Evolutionary conservation across 768 basidiomycete genomes (phyloP).

Genomic region (Boletus huronensis): DNA sequence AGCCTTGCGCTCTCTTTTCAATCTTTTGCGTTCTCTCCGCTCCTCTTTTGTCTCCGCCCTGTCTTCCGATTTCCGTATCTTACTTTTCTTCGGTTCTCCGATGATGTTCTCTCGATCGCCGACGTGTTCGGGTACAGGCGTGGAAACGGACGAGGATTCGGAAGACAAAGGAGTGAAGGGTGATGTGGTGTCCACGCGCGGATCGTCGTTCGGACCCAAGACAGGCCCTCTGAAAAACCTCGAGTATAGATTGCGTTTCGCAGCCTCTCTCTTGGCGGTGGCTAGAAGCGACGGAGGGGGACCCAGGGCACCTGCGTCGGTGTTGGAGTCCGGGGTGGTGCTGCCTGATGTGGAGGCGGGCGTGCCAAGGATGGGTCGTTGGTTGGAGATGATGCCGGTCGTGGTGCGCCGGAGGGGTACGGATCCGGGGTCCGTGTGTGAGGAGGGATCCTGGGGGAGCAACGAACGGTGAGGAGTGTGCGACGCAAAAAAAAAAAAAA

Average conservation of each 20-base stretch:
- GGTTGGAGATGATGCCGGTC: slow-evolving; percentile 75
- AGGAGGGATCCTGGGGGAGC: slow-evolving; percentile 11
- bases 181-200: background rate
- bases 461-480: too few species aligned
- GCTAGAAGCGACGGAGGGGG: slow-evolving; percentile 54
- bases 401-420: slow-evolving; percentile 52
- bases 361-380: slow-evolving; percentile 52
- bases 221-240: slow-evolving; percentile 78
- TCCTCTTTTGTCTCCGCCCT: slow-evolving; percentile 14
- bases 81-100: background rate
- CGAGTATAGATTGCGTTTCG: slow-evolving; percentile 70
- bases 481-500: background rate
- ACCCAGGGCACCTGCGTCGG: background rate
- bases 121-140: background rate
- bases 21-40: slow-evolving; percentile 22
- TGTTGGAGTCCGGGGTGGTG: slow-evolving; percentile 35
- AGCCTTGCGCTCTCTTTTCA: slow-evolving; percentile 22
- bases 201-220: slow-evolving; percentile 44
- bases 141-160: background rate
- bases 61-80: slow-evolving; percentile 11
- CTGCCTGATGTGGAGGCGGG: slow-evolving; percentile 45
- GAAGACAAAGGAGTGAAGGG: background rate
- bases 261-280: slow-evolving; percentile 74
- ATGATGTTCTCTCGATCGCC: background rate
- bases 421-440: slow-evolving; percentile 11